A percentile compares a stretch with the other conserved stretches of the same genome.
phyloP scores from a whole-genome alignment of 805 yeast species.

The Candida ponderosae region DNA sequence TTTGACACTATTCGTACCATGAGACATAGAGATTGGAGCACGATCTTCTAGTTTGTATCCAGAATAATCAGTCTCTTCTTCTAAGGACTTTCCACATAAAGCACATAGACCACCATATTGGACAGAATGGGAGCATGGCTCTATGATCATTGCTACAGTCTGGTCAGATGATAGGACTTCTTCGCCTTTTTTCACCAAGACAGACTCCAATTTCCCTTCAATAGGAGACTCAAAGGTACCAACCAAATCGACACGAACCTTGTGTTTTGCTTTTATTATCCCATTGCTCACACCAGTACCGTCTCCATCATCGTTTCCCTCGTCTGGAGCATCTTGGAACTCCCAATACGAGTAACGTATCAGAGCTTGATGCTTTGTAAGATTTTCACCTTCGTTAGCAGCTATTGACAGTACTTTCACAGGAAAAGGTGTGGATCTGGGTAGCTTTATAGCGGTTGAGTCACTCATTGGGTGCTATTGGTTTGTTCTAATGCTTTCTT shows the following conservation, averaged over 20 bases:
- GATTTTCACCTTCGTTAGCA: conserved; percentile 20
- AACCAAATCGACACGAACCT: conserved; percentile 51
- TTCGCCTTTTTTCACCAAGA: conserved; percentile 51
- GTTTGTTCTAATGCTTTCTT: not conserved
- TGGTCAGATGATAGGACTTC: conserved; percentile 40
- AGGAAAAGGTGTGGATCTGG: conserved; percentile 27
- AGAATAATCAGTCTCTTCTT: conserved; percentile 64
- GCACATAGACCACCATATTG: conserved; percentile 96
- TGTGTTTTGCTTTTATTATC: conserved; percentile 16
- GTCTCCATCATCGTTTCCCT: conserved; percentile 15
- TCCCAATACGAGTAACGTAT: conserved; percentile 40
- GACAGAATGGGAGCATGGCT: conserved; percentile 87
- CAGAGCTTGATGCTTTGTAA: conserved; percentile 29
- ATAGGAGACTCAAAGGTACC: conserved; percentile 81
- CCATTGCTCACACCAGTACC: conserved; percentile 4
- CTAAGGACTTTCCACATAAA: conserved; percentile 76
- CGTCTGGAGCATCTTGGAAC: conserved; percentile 26
- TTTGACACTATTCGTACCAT: conserved; percentile 76
- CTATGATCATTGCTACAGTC: conserved; percentile 50
- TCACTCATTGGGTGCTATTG: conserved; percentile 7
- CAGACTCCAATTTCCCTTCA: conserved; percentile 52
- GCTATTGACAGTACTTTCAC: conserved; percentile 28
- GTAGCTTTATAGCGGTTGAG: conserved; percentile 15
- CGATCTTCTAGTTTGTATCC: conserved; percentile 50
- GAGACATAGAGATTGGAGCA: conserved; percentile 85